Base-by-base conservation (phyloP, 2,329 filamentous ascomycete genomes). In the Fusarium azukiicola region DNA sequence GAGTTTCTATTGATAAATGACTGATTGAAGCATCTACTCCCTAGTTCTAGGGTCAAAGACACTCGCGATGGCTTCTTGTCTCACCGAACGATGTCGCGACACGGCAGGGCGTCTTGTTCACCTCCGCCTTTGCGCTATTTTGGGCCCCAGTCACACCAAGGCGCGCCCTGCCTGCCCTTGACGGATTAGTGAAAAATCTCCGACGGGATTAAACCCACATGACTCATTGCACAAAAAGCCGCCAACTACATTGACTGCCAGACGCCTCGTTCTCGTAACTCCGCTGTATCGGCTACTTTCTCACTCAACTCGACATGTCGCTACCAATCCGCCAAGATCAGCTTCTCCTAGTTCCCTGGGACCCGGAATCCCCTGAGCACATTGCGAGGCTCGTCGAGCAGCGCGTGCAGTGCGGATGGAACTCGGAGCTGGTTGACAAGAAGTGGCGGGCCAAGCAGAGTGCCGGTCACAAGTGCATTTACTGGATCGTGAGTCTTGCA, bases 301-400 rank as follows among this genome's bases (percentile, higher is more conserved):
- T n/a, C 40, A 42, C 21, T 13, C 32, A 36, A 36, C 27, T 36
- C 10, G 4, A 42, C 12, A 79, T 80, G 77, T 64, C 74, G 7
- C 69, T 67, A 23, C 52, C 69, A 52, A 69, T 64, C 10, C 61
- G 23, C 19, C 61, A 56, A 42, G 69, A 64, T 5, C 73, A 74
- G 23, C 61, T 83, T 6, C 27, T 72, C 12, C 69, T 83, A 5
- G 63, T 83, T 6, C 82, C 82, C 10, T 83, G 81, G 81, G 81
- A 83, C 13, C 79, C 80, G 2, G 54, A 74, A 9, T 82, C 80
- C 4, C 19, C 47, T 1, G 68, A 80, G 1, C 82, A 83, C 14
- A 40, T 76, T 14, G 42, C 63, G 3, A 64, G 69, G 1, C 63
- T 83, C 5, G 32, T 73, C 10, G 49, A 79, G 21, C 81, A 83